Conservation (phyloP, 805 yeast genomes). For the Huiozyma naganishii region DNA sequence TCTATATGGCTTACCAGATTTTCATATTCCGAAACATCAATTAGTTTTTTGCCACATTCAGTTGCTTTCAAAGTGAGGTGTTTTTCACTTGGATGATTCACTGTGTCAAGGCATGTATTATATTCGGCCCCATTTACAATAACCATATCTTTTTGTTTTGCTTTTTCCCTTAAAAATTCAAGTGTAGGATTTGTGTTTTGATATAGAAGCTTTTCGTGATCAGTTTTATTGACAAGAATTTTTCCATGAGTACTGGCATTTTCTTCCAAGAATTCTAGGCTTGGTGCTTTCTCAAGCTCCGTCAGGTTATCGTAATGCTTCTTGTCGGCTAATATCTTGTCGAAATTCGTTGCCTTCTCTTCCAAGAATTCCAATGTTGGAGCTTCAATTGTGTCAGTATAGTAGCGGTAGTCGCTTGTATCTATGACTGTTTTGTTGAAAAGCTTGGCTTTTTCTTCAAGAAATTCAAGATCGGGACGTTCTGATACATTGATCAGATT, state of each 20-base stretch:
- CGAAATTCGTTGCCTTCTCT: background rate
- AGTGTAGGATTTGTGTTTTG: background rate
- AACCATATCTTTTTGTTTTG: background rate
- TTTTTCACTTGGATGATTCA: conserved; percentile 7
- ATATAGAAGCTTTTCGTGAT: background rate
- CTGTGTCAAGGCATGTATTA: background rate
- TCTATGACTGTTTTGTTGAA: background rate
- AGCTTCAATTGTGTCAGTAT: background rate
- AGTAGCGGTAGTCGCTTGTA: background rate
- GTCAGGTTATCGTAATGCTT: background rate
- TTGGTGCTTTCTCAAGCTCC: conserved; percentile 1
- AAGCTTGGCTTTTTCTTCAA: conserved; percentile 1
- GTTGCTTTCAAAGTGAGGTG: conserved; percentile 7
- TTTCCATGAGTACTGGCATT: background rate
- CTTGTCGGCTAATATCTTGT: background rate
- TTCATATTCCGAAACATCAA: background rate
- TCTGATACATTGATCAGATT: background rate
- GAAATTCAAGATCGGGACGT: conserved; percentile 1
- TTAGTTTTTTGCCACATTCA: background rate
- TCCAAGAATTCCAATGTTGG: conserved; percentile 1
- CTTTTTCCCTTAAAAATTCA: background rate
- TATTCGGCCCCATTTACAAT: background rate
- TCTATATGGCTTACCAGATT: background rate
- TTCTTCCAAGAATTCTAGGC: conserved; percentile 1
- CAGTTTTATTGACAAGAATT: background rate